Percentiles rank a stretch among this genome's conserved stretches.
Conservation (phyloP, 495 filamentous ascomycete genomes). For the Terfezia boudieri region DNA sequence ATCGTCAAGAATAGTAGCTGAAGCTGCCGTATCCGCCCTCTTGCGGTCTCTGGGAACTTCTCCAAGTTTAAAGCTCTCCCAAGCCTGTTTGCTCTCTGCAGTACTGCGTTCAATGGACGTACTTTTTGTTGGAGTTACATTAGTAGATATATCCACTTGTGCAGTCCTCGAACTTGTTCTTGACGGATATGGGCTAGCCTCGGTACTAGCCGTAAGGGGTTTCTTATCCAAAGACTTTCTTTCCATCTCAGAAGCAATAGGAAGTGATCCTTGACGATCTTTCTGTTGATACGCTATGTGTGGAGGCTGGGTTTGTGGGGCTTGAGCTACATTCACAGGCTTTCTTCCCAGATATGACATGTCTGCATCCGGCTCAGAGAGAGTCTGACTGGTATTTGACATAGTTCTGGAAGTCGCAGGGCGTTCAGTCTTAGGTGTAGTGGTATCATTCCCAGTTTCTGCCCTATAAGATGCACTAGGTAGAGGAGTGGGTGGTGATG, state of each 20-base stretch:
- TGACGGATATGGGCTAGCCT: neutral
- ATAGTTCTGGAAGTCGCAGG: neutral
- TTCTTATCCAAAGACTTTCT: neutral
- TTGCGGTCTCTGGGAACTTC: conserved; percentile 46
- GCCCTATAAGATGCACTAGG: conserved; percentile 18
- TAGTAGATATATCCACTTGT: neutral
- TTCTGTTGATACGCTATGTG: conserved; percentile 89
- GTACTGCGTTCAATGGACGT: no score
- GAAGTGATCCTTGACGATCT: conserved; percentile 30
- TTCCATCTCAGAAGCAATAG: conserved; percentile 9
- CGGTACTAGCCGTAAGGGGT: neutral
- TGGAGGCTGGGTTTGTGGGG: conserved; percentile 24
- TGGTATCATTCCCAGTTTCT: neutral
- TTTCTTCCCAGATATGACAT: neutral
- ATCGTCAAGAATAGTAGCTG: no score
- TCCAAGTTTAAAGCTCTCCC: conserved; percentile 46
- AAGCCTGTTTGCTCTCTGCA: conserved; percentile 4
- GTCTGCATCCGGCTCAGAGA: neutral
- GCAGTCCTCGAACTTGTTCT: neutral
- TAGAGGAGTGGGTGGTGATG: conserved; percentile 40
- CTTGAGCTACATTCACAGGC: neutral
- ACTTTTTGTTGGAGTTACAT: no score
- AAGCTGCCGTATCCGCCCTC: conserved; percentile 23
- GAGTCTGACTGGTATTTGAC: neutral
- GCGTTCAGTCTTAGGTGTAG: neutral